These are phyloP conservation scores for Vicia sativa DNA, from an alignment of 306 rosid genomes.

Conservation along the genomic window DNA sequence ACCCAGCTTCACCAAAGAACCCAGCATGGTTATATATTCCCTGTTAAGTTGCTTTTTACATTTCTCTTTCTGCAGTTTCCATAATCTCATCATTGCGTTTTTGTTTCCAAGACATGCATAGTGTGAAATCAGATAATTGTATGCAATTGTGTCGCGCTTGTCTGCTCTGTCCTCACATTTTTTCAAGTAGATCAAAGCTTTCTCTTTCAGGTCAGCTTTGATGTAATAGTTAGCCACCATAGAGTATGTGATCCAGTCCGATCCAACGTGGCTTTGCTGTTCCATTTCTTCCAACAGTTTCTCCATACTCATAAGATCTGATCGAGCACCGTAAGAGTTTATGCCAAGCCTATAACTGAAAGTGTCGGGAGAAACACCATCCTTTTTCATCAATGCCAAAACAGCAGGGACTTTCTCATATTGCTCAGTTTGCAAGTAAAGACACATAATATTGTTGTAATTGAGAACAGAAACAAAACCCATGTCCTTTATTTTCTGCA, in stretches of 20 bases:
- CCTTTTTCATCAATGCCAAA: slow-evolving; percentile 56
- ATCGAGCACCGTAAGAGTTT: slow-evolving; percentile 56
- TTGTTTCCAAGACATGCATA: slow-evolving; percentile 58
- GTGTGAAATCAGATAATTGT: slow-evolving; percentile 60
- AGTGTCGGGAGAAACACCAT: slow-evolving; percentile 58
- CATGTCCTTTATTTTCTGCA: slow-evolving; percentile 72
- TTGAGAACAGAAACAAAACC: slow-evolving; percentile 54
- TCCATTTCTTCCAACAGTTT: slow-evolving; percentile 65
- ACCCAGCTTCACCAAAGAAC: slow-evolving; percentile 65
- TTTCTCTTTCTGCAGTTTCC: slow-evolving; percentile 57
- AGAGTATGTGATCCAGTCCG: slow-evolving; percentile 59
- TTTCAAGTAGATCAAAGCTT: slow-evolving; percentile 54
- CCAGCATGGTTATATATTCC: slow-evolving; percentile 68
- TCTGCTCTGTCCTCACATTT: slow-evolving; percentile 63
- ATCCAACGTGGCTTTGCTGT: slow-evolving; percentile 41
- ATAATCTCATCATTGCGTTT: slow-evolving; percentile 56
- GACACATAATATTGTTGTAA: slow-evolving; percentile 71
- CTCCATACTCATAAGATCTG: slow-evolving; percentile 60
- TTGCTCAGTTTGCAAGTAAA: slow-evolving; percentile 47
- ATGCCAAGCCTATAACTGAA: slow-evolving; percentile 68
- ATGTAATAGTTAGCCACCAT: slow-evolving; percentile 62
- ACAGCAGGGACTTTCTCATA: slow-evolving; percentile 65
- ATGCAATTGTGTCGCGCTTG: slow-evolving; percentile 46
- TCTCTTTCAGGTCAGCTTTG: slow-evolving; percentile 54
- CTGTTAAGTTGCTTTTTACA: slow-evolving; percentile 65